A percentile compares a stretch with the other conserved stretches of the same genome.
These are phyloP conservation scores for Trifolium dubium DNA, from an alignment of 306 rosid genomes.

Conservation along the genomic window DNA sequence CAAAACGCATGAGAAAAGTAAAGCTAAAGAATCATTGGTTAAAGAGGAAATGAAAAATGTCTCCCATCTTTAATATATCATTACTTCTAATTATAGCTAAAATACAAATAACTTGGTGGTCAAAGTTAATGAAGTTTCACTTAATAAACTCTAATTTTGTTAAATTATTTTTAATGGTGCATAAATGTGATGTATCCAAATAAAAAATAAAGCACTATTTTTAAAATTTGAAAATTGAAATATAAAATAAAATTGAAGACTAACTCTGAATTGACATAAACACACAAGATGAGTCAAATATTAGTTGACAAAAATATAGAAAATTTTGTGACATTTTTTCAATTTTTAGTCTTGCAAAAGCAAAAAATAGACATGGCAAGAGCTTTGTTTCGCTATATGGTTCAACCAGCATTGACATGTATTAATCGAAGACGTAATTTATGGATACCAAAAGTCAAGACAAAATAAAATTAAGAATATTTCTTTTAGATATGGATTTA, in stretches of 20 bases:
- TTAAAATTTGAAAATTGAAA: background rate
- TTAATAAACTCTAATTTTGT: slow-evolving; percentile 7
- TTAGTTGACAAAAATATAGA: background rate
- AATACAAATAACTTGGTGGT: slow-evolving; percentile 29
- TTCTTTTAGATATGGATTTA: background rate
- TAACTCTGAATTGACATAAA: background rate
- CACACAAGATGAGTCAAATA: background rate
- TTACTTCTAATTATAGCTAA: slow-evolving; percentile 11
- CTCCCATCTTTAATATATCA: slow-evolving; percentile 24
- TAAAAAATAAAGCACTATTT: background rate
- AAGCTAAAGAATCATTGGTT: slow-evolving; percentile 36
- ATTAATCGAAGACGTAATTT: background rate
- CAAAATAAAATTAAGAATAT: background rate
- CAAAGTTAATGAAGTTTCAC: slow-evolving; percentile 8
- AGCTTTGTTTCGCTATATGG: background rate
- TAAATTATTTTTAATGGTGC: background rate
- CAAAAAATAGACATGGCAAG: background rate
- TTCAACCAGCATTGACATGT: background rate
- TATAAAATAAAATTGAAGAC: background rate
- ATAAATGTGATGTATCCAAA: slow-evolving; percentile 6
- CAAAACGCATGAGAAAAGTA: slow-evolving; percentile 38
- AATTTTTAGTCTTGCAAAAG: background rate
- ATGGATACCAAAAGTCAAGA: background rate
- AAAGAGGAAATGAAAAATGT: slow-evolving; percentile 29
- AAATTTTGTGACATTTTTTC: background rate